Evolutionary conservation across 2,329 filamentous ascomycete species (phyloP).

Genomic region (Fusarium sp.): DNA sequence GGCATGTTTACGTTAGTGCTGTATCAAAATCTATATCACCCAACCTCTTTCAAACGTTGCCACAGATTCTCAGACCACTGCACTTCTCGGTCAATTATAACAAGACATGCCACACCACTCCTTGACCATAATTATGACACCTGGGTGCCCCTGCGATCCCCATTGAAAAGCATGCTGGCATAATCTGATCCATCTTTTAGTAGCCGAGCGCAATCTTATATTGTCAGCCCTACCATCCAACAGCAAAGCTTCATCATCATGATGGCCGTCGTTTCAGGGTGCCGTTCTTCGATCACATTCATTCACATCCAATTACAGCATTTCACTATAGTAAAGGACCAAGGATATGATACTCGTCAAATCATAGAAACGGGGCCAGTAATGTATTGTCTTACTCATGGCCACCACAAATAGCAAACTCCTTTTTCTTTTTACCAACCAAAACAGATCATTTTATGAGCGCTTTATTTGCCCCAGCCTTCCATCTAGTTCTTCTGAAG

Average conservation of each 20-base stretch:
- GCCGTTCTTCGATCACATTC: background rate
- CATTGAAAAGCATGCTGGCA: background rate
- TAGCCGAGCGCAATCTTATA: background rate
- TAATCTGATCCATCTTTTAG: background rate
- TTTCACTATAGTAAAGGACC: background rate
- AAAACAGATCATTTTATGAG: slow-evolving; percentile 8
- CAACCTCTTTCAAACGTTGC: slow-evolving; percentile 17
- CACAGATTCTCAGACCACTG: slow-evolving; percentile 24
- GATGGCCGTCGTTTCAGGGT: background rate
- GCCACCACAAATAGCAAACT: slow-evolving; percentile 16
- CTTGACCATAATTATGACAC: slow-evolving; percentile 1
- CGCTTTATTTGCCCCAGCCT: slow-evolving; percentile 28
- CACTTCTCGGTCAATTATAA: slow-evolving; percentile 29
- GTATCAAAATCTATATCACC: background rate
- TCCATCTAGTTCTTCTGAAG: slow-evolving; percentile 43
- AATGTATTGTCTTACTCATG: slow-evolving; percentile 5
- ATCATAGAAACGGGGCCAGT: background rate
- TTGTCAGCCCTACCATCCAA: slow-evolving; percentile 11
- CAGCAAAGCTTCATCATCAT: background rate
- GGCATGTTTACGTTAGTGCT: slow-evolving; percentile 13
- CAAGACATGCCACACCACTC: slow-evolving; percentile 2
- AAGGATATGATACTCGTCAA: background rate
- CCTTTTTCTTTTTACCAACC: slow-evolving; percentile 18
- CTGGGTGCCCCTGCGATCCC: slow-evolving; percentile 7
- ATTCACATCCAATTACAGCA: background rate